phyloP scores from a whole-genome alignment of 164 flowering plant species.

The Paratinospora sagittata region DNA sequence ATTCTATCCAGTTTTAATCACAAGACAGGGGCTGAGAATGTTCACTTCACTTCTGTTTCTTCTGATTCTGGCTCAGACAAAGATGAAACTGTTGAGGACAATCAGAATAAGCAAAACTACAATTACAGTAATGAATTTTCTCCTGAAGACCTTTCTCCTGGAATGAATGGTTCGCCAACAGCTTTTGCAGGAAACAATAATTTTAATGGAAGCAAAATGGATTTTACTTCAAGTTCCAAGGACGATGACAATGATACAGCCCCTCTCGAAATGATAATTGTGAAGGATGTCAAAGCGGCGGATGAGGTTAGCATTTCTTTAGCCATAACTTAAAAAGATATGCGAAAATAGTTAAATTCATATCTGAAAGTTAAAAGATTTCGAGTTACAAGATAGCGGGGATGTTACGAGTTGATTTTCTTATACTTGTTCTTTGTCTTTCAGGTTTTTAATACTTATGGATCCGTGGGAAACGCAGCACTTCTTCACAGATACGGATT shows the following conservation, averaged over 20 bases:
- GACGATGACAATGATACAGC: constrained; percentile 30
- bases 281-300: constrained; percentile 66
- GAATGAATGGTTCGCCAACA: constrained; percentile 8
- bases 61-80: constrained; percentile 40
- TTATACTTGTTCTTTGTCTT: background rate
- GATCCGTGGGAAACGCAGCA: constrained; percentile 84
- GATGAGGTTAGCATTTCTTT: constrained; percentile 64
- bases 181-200: constrained; percentile 10
- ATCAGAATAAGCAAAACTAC: constrained; percentile 14
- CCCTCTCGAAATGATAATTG: constrained; percentile 64
- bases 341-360: too few relatives aligned
- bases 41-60: constrained; percentile 56
- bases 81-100: constrained; percentile 17
- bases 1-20: constrained; percentile 65
- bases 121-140: constrained; percentile 17
- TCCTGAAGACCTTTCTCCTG: constrained; percentile 14
- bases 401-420: background rate
- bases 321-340: background rate
- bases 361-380: too few relatives aligned
- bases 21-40: constrained; percentile 90
- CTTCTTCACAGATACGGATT: constrained; percentile 96
- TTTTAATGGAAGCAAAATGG: constrained; percentile 17
- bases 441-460: constrained; percentile 93
- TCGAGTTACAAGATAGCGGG: background rate
- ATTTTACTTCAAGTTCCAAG: constrained; percentile 23